Evolutionary conservation across 2,329 filamentous ascomycete species (phyloP), one percentile per base, ranked within the genome.

Genomic region (Coleophoma cylindrospora): DNA sequence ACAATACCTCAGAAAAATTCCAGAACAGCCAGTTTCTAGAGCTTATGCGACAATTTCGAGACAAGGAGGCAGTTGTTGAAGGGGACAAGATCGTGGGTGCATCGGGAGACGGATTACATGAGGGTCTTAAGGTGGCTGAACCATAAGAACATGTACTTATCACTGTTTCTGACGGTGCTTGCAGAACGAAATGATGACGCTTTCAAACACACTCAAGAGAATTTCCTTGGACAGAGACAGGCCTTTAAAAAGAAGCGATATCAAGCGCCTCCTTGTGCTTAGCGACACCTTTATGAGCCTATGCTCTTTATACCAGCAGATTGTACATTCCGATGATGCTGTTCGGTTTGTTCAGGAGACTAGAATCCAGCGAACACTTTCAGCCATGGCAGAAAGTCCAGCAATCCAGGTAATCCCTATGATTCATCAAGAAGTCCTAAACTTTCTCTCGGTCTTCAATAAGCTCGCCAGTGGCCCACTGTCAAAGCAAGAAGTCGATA

Each of bases 11-110:
- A 49, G 71, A 82, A 43, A 92, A 92, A 63, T 94, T 94, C 66
- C 81, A 83, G 59, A 81, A 91, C 62, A 91, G 87, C 57, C 80
- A 80, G 51, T 95, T 95, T 62, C 69, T 92, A 1, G 75, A 79
- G 4, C 71, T 95, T 43, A 94, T 95, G 89, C 80, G 86, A 27
- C 79, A 81, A 52, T 79, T 94, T 49, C 79, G 86, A 47, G 83
- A 89, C 62, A 75, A 79, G 49, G 84, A 94, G 69, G 81, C 91
- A 13, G 78, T 79, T 45, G 82, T 94, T 36, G 77, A 88, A 56
- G 87, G 84, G 38, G 84, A 89, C 63, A 79, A 81, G 59, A 74
- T 87, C 60, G 80, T 86, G 13, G 54, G 40, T 3, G 49, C 33
- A n/a, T 22, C 33, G 13, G 34, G 14, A 33, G 27, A 21, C 8